Percentiles rank a stretch among this genome's conserved stretches.
phyloP scores from a whole-genome alignment of 78 protist species.

The Dictyostelium intermedium region DNA sequence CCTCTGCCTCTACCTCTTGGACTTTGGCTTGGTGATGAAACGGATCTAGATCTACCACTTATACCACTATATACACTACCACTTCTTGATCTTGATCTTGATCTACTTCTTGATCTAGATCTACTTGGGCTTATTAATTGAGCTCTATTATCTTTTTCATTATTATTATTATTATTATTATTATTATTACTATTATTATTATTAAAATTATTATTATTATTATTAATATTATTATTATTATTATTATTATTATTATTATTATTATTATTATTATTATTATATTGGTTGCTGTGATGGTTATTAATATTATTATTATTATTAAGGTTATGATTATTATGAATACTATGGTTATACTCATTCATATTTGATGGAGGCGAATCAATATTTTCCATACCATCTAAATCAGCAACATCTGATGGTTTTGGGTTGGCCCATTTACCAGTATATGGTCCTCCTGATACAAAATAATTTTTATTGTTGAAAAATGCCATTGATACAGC shows the following conservation, averaged over 20 bases:
- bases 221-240: not conserved
- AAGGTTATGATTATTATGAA: not conserved
- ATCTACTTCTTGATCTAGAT: not conserved
- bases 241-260: not conserved
- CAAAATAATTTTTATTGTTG: slow-evolving; percentile 60
- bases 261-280: not conserved
- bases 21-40: not conserved
- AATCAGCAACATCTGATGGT: slow-evolving; percentile 15
- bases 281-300: not conserved
- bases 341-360: not conserved
- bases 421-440: slow-evolving; percentile 77
- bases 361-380: slow-evolving; percentile 26
- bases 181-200: not conserved
- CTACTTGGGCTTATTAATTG: slow-evolving; percentile 41
- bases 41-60: not conserved
- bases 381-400: slow-evolving; percentile 26
- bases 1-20: not conserved
- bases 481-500: slow-evolving; percentile 79
- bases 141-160: slow-evolving; percentile 16
- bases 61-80: slow-evolving; percentile 8
- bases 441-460: slow-evolving; percentile 70
- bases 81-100: not conserved
- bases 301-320: not conserved
- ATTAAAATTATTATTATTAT: not conserved
- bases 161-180: not conserved